These are phyloP conservation scores for Pseudogymnoascus sp. DNA, from an alignment of 2,329 filamentous ascomycete genomes.

Conservation along the genomic window DNA sequence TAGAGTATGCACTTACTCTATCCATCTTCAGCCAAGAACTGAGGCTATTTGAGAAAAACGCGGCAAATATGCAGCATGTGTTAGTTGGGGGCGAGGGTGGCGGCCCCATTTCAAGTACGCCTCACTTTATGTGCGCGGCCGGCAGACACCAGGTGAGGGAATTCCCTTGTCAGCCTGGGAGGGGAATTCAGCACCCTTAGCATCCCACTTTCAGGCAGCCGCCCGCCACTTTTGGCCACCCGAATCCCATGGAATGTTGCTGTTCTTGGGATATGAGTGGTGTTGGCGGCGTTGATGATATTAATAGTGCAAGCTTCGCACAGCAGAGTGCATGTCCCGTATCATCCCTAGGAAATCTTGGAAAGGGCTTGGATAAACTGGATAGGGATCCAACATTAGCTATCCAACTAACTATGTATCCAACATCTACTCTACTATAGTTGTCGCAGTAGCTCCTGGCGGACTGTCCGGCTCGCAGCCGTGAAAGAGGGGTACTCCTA, in stretches of 20 bases:
- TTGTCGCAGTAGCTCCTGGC: neutral
- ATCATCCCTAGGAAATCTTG: neutral
- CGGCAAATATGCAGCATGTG: neutral
- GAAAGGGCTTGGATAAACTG: neutral
- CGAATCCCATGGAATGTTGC: neutral
- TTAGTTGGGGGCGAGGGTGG: neutral
- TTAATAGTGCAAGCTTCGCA: neutral
- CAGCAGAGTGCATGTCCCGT: neutral
- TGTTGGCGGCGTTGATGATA: neutral
- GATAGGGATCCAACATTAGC: neutral
- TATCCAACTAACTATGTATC: neutral
- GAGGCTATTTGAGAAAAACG: neutral
- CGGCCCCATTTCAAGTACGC: neutral
- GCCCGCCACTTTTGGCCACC: neutral
- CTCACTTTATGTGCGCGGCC: neutral
- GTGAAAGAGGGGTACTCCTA: neutral
- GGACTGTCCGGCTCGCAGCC: neutral
- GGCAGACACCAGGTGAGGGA: neutral
- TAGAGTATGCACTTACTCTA: neutral
- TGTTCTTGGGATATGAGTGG: neutral
- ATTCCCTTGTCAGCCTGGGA: neutral
- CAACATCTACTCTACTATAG: no score
- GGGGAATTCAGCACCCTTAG: neutral
- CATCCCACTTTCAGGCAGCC: neutral
- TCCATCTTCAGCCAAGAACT: neutral